Evolutionary conservation across 495 filamentous ascomycete species (phyloP).

Genomic region (Filosporella fistucella): DNA sequence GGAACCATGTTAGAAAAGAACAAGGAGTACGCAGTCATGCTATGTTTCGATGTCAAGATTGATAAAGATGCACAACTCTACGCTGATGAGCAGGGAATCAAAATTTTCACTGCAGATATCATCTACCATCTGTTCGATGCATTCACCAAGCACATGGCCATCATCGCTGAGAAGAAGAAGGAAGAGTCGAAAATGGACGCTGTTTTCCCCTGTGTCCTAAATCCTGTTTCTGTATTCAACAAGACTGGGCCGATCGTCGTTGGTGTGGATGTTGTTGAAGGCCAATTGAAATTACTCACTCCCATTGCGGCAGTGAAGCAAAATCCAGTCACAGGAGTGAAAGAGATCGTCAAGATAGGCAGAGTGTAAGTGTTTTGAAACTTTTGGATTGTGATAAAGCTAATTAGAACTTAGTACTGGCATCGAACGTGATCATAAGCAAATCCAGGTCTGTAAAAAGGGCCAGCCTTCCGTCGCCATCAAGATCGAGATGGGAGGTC

Average conservation of each 20-base stretch:
- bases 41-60: slow-evolving; percentile 99
- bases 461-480: slow-evolving; percentile 94
- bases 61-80: slow-evolving; percentile 93
- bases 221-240: slow-evolving; percentile 92
- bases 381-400: neutral
- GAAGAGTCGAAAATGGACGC: slow-evolving; percentile 93
- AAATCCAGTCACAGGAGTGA: slow-evolving; percentile 71
- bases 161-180: slow-evolving; percentile 83
- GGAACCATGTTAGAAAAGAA: slow-evolving; percentile 96
- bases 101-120: slow-evolving; percentile 98
- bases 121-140: slow-evolving; percentile 98
- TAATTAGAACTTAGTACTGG: slow-evolving; percentile 56
- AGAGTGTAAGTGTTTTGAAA: slow-evolving; percentile 77
- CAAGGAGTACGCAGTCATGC: slow-evolving; percentile 96
- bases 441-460: slow-evolving; percentile 85
- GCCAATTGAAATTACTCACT: slow-evolving; percentile 76
- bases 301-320: slow-evolving; percentile 81
- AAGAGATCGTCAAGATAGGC: slow-evolving; percentile 78
- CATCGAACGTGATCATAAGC: slow-evolving; percentile 97
- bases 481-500: slow-evolving; percentile 91
- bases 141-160: slow-evolving; percentile 90
- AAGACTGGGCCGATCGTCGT: slow-evolving; percentile 96
- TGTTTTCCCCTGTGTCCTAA: slow-evolving; percentile 93
- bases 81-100: slow-evolving; percentile 91
- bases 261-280: slow-evolving; percentile 92